phyloP scores from a whole-genome alignment of 805 yeast species.

The Teunomyces panamensis region DNA sequence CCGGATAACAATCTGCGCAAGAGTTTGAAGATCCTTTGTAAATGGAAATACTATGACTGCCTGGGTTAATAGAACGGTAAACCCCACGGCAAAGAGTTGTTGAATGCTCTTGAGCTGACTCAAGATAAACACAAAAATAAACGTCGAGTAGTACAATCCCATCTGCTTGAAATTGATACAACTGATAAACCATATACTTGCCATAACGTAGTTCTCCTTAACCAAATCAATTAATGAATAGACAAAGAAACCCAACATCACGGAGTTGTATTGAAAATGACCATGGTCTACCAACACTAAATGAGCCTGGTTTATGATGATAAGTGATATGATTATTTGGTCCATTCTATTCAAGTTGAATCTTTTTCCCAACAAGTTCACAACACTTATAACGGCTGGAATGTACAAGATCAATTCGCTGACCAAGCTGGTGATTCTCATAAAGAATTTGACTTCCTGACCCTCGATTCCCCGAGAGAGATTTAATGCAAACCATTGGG shows the following conservation, averaged over 20 bases:
- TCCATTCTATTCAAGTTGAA: slow-evolving; percentile 60
- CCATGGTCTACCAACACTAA: slow-evolving; percentile 90
- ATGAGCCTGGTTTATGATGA: slow-evolving; percentile 82
- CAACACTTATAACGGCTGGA: slow-evolving; percentile 74
- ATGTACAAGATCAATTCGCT: slow-evolving; percentile 74
- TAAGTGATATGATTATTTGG: slow-evolving; percentile 71
- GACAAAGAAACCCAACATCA: slow-evolving; percentile 86
- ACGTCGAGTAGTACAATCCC: slow-evolving; percentile 91
- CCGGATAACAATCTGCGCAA: slow-evolving; percentile 57
- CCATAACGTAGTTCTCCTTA: slow-evolving; percentile 59
- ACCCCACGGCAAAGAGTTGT: slow-evolving; percentile 58
- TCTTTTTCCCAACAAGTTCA: slow-evolving; percentile 67
- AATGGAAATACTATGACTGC: slow-evolving; percentile 55
- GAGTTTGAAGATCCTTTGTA: slow-evolving; percentile 28
- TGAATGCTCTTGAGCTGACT: slow-evolving; percentile 47
- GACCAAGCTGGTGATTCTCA: slow-evolving; percentile 75
- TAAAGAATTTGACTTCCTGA: slow-evolving; percentile 66
- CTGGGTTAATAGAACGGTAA: slow-evolving; percentile 59
- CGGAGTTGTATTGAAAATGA: slow-evolving; percentile 92
- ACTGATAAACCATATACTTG: slow-evolving; percentile 73
- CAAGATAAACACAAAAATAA: slow-evolving; percentile 76
- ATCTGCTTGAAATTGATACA: slow-evolving; percentile 89
- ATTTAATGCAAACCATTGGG: slow-evolving; percentile 73
- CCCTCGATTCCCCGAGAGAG: slow-evolving; percentile 74
- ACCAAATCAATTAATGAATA: slow-evolving; percentile 64